These are phyloP conservation scores for Xylaria sp. DNA, from an alignment of 2,329 filamentous ascomycete species.

Conservation along the genomic window DNA sequence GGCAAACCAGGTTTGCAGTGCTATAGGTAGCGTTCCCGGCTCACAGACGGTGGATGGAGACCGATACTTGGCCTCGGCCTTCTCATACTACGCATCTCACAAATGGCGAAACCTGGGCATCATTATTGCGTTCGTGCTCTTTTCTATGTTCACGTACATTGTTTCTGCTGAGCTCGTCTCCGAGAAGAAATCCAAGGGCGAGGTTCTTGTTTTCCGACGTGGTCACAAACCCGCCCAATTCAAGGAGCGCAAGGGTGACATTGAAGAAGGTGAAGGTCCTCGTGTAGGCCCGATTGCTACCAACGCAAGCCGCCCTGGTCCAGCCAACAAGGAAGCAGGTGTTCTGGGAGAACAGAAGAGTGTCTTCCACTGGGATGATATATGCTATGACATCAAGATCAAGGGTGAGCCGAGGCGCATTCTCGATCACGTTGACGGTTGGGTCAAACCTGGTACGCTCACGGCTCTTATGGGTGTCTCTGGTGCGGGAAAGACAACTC, in stretches of 20 bases:
- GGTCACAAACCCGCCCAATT: slow-evolving; percentile 70
- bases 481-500: slow-evolving; percentile 93
- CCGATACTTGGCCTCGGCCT: slow-evolving; percentile 64
- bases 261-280: slow-evolving; percentile 63
- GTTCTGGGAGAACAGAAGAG: slow-evolving; percentile 70
- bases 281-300: slow-evolving; percentile 60
- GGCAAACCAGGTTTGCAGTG: slow-evolving; percentile 65
- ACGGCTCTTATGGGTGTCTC: slow-evolving; percentile 93
- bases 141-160: slow-evolving; percentile 72
- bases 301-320: slow-evolving; percentile 56
- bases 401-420: slow-evolving; percentile 80
- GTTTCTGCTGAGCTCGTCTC: slow-evolving; percentile 73
- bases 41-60: slow-evolving; percentile 65
- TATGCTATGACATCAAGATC: slow-evolving; percentile 82
- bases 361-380: slow-evolving; percentile 86
- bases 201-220: slow-evolving; percentile 79
- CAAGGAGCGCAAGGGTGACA: slow-evolving; percentile 71
- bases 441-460: slow-evolving; percentile 91
- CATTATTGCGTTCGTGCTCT: slow-evolving; percentile 71
- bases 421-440: slow-evolving; percentile 87
- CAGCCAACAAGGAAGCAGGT: slow-evolving; percentile 54
- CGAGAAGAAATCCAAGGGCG: slow-evolving; percentile 77
- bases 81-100: slow-evolving; percentile 67
- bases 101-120: slow-evolving; percentile 80
- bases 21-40: slow-evolving; percentile 68